Conservation (phyloP, 108 stramenopile species). For the Pseudonitzschia pungens region DNA sequence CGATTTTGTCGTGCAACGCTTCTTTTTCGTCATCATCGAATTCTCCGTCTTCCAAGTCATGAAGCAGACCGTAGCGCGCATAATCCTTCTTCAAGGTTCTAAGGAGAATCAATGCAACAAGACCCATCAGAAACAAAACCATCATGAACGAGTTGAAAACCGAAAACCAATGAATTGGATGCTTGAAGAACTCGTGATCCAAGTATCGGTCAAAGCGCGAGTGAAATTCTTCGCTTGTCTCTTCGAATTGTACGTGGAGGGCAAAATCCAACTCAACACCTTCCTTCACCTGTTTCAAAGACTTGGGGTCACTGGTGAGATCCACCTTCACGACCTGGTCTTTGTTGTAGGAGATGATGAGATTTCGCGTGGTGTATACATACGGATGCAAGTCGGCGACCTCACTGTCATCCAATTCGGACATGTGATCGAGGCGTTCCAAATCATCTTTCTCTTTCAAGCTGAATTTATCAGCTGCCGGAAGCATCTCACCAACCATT, state of each 20-base stretch:
- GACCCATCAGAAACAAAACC: slow-evolving; percentile 95
- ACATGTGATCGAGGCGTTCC: slow-evolving; percentile 66
- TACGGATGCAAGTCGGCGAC: slow-evolving; percentile 55
- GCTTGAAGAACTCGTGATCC: slow-evolving; percentile 97
- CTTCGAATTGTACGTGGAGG: slow-evolving; percentile 75
- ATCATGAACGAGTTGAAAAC: slow-evolving; percentile 99
- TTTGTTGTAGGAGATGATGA: slow-evolving; percentile 88
- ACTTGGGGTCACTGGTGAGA: slow-evolving; percentile 80
- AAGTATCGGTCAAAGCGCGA: slow-evolving; percentile 92
- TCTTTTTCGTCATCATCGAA: slow-evolving; percentile 69
- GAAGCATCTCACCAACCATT: slow-evolving; percentile 93
- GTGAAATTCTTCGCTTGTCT: slow-evolving; percentile 78
- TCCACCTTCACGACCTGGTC: slow-evolving; percentile 95
- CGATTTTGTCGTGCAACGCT: slow-evolving; percentile 52
- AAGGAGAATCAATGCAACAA: slow-evolving; percentile 94
- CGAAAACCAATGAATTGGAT: slow-evolving; percentile 99
- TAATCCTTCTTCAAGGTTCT: slow-evolving; percentile 95
- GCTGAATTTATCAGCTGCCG: slow-evolving; percentile 44
- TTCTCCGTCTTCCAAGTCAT: slow-evolving; percentile 73
- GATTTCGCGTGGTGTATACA: slow-evolving; percentile 88
- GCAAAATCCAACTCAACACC: slow-evolving; percentile 73
- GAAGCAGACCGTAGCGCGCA: slow-evolving; percentile 85
- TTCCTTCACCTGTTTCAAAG: slow-evolving; percentile 67
- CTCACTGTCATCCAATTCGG: slow-evolving; percentile 45
- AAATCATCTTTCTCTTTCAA: slow-evolving; percentile 58